Evolutionary conservation across 495 filamentous ascomycete species (phyloP).

Genomic region (Bryoglossum gracile): DNA sequence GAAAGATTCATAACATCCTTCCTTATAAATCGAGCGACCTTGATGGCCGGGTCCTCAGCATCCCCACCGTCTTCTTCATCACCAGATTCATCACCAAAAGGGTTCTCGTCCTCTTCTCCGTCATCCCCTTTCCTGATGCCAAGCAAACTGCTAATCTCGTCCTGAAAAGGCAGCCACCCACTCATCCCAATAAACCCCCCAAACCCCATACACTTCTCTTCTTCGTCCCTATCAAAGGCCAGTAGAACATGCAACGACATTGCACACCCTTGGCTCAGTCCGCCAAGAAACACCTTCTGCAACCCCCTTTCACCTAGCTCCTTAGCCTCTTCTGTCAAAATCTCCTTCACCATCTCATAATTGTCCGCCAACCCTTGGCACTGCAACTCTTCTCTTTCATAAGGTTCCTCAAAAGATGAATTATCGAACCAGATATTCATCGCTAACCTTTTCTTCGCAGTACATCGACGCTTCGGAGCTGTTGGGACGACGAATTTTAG

Average conservation of each 20-base stretch:
- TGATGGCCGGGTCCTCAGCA: constrained; percentile 9
- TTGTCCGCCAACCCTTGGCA: constrained; percentile 39
- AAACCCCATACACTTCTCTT: constrained; percentile 18
- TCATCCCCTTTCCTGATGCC: background rate
- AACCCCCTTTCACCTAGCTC: constrained; percentile 27
- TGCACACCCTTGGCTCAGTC: constrained; percentile 49
- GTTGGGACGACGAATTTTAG: constrained; percentile 39
- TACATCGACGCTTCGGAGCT: constrained; percentile 34
- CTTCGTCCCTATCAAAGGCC: background rate
- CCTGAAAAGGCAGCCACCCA: constrained; percentile 47
- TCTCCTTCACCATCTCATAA: constrained; percentile 5
- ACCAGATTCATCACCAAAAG: constrained; percentile 10
- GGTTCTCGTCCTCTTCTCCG: constrained; percentile 1
- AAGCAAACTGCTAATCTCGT: constrained; percentile 22
- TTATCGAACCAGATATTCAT: constrained; percentile 48
- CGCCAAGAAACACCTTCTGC: constrained; percentile 43
- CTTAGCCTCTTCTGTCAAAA: constrained; percentile 30
- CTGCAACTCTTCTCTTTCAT: constrained; percentile 36
- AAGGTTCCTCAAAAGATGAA: constrained; percentile 36
- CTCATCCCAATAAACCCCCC: constrained; percentile 45
- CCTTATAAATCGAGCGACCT: constrained; percentile 14
- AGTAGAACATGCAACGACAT: constrained; percentile 41
- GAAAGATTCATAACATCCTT: constrained; percentile 5
- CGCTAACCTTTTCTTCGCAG: constrained; percentile 33
- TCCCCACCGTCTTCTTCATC: background rate